A percentile compares a stretch with the other conserved stretches of the same genome.
Evolutionary conservation across 1,139 yeast species (phyloP).

Genomic region (Geotrichum bryndzae): DNA sequence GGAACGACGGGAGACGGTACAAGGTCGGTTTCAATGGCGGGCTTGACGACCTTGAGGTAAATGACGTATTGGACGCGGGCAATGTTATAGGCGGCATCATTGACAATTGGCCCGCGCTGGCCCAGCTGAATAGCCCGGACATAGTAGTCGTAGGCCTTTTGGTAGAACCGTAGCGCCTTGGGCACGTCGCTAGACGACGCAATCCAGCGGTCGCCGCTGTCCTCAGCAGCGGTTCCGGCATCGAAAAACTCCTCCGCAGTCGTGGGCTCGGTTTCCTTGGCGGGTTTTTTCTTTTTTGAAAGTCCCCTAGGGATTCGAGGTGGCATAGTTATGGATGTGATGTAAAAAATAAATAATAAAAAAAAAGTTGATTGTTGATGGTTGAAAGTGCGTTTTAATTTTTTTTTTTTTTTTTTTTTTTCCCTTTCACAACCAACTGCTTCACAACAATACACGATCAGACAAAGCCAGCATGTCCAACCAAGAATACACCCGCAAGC

Average conservation of each 20-base stretch:
- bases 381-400: background rate
- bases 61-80: slow-evolving; percentile 29
- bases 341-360: background rate
- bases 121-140: slow-evolving; percentile 19
- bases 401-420: background rate
- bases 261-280: slow-evolving; percentile 3
- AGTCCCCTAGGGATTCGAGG: slow-evolving; percentile 10
- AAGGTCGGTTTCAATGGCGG: slow-evolving; percentile 20
- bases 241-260: slow-evolving; percentile 28
- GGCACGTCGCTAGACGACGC: slow-evolving; percentile 28
- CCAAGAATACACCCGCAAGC: slow-evolving; percentile 19
- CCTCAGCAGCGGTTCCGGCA: slow-evolving; percentile 29
- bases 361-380: background rate
- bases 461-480: slow-evolving; percentile 15
- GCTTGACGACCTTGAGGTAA: slow-evolving; percentile 24
- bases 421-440: background rate
- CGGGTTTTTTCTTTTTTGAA: slow-evolving; percentile 7
- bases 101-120: slow-evolving; percentile 11
- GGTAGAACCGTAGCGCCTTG: slow-evolving; percentile 31
- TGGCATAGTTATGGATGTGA: background rate
- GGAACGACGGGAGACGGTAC: slow-evolving; percentile 11
- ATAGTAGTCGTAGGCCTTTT: slow-evolving; percentile 25
- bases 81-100: slow-evolving; percentile 29
- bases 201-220: slow-evolving; percentile 32
- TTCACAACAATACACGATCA: background rate